Base-by-base conservation (phyloP, 768 basidiomycete species). In the Boletellus ananas region DNA sequence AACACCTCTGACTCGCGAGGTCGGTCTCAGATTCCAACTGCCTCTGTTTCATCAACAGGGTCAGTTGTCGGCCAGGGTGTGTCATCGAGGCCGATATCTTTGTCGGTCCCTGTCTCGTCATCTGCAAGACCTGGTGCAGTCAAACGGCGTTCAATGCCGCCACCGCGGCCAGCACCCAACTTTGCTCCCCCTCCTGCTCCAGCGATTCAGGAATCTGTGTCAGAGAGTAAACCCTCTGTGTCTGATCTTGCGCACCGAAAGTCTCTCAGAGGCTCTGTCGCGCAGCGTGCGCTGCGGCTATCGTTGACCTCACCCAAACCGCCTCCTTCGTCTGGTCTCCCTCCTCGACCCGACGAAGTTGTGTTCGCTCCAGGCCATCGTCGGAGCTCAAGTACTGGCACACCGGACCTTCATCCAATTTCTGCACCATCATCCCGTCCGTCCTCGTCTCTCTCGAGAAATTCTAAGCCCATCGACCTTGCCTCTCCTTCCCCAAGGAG, bases 161-260 rank as follows among this genome's bases (percentile, higher is more conserved):
- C 87, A 16, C 85, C 81, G 25, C 81, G 85, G 13, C 88, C 88
- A 27, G 79, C 84, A 4, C 87, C 89, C 0, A 84, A 77, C 23
- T 76, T 77, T 43, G 84, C 86, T 6, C 78, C 84, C 14, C 87
- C 87, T 13, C 83, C 84, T 42, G 81, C 86, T 7, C 87, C 87
- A 4, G 61, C 55, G 33, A 57, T 64, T 34, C 61, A 57, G n/a
- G 56, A 59, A 41, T 57, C 31, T 23, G 8, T 34, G 1, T 41
- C 54, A 11, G 43, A 17, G n/a, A 27, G 48, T 6, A 37, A 44
- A 23, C 27, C 57, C 14, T 53, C 44, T 48, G 29, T 41, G 1
- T 37, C 56, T 20, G 20, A 42, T 21, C 46, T 57, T n/a, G 36
- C 57, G 6, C 43, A 52, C 10, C 65, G 59, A 54, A 70, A 65